Evolutionary conservation across 2,329 filamentous ascomycete species (phyloP).

Genomic region (Phyllosticta citrichinensis): DNA sequence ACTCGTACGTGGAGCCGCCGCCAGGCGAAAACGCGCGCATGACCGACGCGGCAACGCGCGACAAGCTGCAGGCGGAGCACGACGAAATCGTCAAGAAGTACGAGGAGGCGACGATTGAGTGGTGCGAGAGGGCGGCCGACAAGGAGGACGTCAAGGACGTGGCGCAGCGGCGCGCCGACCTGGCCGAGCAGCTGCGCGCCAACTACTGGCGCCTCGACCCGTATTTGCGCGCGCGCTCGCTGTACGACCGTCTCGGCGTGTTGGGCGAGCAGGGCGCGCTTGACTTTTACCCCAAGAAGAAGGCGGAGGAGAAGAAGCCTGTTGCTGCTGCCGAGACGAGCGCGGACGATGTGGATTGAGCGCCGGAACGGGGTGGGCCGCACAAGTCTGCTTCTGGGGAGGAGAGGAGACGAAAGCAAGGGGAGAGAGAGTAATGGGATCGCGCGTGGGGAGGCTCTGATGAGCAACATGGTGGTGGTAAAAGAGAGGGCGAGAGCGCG

Average conservation of each 20-base stretch:
- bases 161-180: conserved; percentile 47
- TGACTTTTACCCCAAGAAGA: conserved; percentile 53
- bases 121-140: conserved; percentile 47
- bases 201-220: conserved; percentile 90
- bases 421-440: no score
- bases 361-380: neutral
- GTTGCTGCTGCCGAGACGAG: neutral
- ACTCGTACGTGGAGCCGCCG: conserved; percentile 68
- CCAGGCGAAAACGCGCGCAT: conserved; percentile 67
- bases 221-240: conserved; percentile 69
- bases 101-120: conserved; percentile 63
- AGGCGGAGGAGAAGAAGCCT: conserved; percentile 2
- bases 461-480: no score
- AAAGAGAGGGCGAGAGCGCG: no score
- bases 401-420: neutral
- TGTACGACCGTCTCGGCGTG: conserved; percentile 74
- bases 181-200: conserved; percentile 54
- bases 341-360: neutral
- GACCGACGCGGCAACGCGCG: conserved; percentile 51
- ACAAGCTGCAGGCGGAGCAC: conserved; percentile 54
- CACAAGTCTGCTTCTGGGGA: neutral
- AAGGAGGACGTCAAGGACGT: conserved; percentile 37
- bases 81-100: conserved; percentile 59
- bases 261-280: conserved; percentile 58
- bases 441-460: no score